Percentiles rank a stretch among this genome's conserved stretches.
Conservation (phyloP, 2,329 filamentous ascomycete genomes). For the Acarospora socialis region DNA sequence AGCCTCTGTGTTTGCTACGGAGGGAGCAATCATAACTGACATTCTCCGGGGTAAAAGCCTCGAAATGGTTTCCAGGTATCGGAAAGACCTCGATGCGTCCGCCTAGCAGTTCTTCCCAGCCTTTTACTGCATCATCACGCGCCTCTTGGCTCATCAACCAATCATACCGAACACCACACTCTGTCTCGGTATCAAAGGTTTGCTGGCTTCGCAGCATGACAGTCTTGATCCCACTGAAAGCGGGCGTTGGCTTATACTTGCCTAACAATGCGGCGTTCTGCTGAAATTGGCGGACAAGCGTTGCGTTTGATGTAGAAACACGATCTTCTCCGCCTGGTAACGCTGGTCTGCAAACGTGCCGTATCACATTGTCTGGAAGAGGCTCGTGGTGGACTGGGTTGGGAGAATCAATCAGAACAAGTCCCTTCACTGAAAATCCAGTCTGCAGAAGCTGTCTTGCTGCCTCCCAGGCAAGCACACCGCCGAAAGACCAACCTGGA, state of each 20-base stretch:
- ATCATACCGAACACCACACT: constrained; percentile 13
- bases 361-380: too few species aligned
- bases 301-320: too few species aligned
- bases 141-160: constrained; percentile 1
- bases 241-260: not conserved
- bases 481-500: constrained; percentile 56
- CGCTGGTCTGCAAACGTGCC: too few species aligned
- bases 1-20: too few species aligned
- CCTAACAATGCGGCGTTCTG: not conserved
- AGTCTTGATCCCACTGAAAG: constrained; percentile 7
- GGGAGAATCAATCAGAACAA: constrained; percentile 51
- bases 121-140: not conserved
- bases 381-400: constrained; percentile 46
- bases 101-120: constrained; percentile 17
- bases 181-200: constrained; percentile 13
- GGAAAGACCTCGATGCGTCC: constrained; percentile 15
- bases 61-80: constrained; percentile 20
- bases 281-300: constrained; percentile 1
- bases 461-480: constrained; percentile 51
- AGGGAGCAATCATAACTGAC: too few species aligned
- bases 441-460: constrained; percentile 40
- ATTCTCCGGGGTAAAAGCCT: constrained; percentile 16
- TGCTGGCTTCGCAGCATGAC: constrained; percentile 14
- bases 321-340: too few species aligned
- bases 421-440: constrained; percentile 39